Conservation (phyloP, 2,329 filamentous ascomycete species). For the Alternaria panax region DNA sequence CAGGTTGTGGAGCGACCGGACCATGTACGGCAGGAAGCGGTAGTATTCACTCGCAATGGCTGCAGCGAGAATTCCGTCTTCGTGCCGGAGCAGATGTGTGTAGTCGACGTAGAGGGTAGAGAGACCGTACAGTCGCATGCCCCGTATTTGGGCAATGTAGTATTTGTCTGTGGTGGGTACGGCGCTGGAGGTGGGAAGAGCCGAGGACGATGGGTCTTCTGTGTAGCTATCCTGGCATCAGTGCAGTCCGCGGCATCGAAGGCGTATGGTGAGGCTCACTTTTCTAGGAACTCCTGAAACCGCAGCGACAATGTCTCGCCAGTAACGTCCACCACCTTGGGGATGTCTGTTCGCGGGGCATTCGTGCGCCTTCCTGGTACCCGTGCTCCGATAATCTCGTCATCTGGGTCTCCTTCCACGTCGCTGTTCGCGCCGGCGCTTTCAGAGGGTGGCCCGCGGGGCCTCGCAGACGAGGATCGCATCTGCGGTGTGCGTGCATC, state of each 20-base stretch:
- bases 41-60: slow-evolving; percentile 93
- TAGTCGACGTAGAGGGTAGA: slow-evolving; percentile 89
- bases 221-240: slow-evolving; percentile 59
- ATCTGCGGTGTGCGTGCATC: slow-evolving; percentile 50
- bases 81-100: slow-evolving; percentile 79
- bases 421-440: slow-evolving; percentile 63
- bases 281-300: slow-evolving; percentile 82
- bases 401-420: slow-evolving; percentile 66
- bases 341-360: slow-evolving; percentile 64
- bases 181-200: slow-evolving; percentile 69
- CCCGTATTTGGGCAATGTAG: slow-evolving; percentile 84
- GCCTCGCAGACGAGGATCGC: slow-evolving; percentile 62
- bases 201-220: slow-evolving; percentile 71
- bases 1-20: slow-evolving; percentile 85
- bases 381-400: slow-evolving; percentile 65
- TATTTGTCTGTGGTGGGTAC: slow-evolving; percentile 79
- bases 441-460: slow-evolving; percentile 60
- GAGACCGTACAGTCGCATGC: slow-evolving; percentile 75
- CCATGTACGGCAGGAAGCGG: slow-evolving; percentile 91
- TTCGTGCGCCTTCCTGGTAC: slow-evolving; percentile 49
- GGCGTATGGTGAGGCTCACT: slow-evolving; percentile 56
- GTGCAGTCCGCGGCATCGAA: background rate
- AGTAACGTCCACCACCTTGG: slow-evolving; percentile 77
- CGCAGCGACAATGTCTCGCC: slow-evolving; percentile 76
- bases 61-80: slow-evolving; percentile 81